phyloP scores from a whole-genome alignment of 768 basidiomycete genomes.

The Gloeopeniophorella convolvens region DNA sequence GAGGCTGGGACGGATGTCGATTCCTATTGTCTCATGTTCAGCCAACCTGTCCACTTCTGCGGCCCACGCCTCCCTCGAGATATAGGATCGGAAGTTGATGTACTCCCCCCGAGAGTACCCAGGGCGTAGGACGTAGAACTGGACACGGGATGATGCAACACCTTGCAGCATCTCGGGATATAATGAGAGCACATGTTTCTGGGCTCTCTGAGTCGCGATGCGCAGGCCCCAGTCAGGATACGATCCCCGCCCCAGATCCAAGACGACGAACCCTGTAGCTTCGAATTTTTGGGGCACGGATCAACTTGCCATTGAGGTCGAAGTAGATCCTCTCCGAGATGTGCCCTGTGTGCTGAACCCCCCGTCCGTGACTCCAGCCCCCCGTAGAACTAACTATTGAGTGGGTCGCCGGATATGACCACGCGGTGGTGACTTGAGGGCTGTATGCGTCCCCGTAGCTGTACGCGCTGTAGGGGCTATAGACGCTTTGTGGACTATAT shows the following conservation, averaged over 20 bases:
- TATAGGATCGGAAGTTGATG: constrained; percentile 10
- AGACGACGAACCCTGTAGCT: constrained; percentile 2
- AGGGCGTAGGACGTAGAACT: constrained; percentile 11
- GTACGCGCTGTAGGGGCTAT: constrained; percentile 1
- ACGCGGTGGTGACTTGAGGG: too few relatives aligned
- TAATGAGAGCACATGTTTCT: constrained; percentile 8
- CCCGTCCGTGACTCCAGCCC: too few relatives aligned
- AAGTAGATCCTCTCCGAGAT: constrained; percentile 13
- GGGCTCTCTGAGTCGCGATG: constrained; percentile 3
- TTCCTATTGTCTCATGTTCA: constrained; percentile 11
- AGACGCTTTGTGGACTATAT: too few relatives aligned
- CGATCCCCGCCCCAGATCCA: not conserved
- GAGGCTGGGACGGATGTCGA: constrained; percentile 9
- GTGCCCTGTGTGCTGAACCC: too few relatives aligned
- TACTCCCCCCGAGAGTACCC: constrained; percentile 2
- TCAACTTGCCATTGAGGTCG: constrained; percentile 8
- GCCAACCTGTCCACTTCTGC: constrained; percentile 10
- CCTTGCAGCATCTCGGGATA: constrained; percentile 6
- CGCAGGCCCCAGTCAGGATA: not conserved
- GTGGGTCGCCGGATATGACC: not conserved
- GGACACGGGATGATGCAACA: constrained; percentile 15
- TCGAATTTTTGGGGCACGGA: constrained; percentile 10
- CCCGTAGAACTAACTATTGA: constrained; percentile 7
- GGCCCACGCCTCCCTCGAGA: constrained; percentile 6
- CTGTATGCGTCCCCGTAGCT: too few relatives aligned